Base-by-base conservation (phyloP, 768 basidiomycete species). In the Hypsizygus marmoreus region DNA sequence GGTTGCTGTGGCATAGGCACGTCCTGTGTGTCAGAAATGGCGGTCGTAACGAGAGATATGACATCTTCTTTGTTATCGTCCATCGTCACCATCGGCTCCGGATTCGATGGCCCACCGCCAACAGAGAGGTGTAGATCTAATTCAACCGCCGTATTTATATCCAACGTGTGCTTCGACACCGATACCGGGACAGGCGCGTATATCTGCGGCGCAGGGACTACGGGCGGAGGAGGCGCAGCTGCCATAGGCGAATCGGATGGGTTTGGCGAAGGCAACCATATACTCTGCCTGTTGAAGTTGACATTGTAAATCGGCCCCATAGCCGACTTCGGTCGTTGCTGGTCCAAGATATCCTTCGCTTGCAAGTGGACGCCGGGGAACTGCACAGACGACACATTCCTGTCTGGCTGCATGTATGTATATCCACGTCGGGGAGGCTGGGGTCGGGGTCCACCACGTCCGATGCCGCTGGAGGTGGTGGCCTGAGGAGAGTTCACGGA, bases 381-480 rank as follows among this genome's bases (percentile, higher is more conserved):
- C 8, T 51, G 49, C 2, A 60, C 33, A 20, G 49, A 51, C 10
- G 58, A 60, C 13, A 54, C 42, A 33, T 33, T 37, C 3, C 23
- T 49, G 17, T 45, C 49, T 3, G 51, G 33, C 39, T 62, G 45
- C 14, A 67, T 67, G 45, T 64, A 66, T 4, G 73, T 71, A 47
- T 70, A 57, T 17, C 71, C 72, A 45, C 69, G 66, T 45, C 68
- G 63, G 10, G 72, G 61, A 45, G 63, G 65, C 20, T 58, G 56
- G 0, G 67, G 63, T 14, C 67, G 65, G 19, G 67, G 60, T 1
- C 62, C 67, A 28, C 55, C 53, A 33, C 58, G 54, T 5, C 56
- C 54, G 13, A 49, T 43, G 37, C 53, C 60, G 20, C 58, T 35
- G 25, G 63, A 55, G 20, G 64, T 59, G 25, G 51, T 55, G 16